Percentiles rank a stretch among this genome's conserved stretches.
phyloP scores from a whole-genome alignment of 2,329 filamentous ascomycete species.

The Xylaria digitata region DNA sequence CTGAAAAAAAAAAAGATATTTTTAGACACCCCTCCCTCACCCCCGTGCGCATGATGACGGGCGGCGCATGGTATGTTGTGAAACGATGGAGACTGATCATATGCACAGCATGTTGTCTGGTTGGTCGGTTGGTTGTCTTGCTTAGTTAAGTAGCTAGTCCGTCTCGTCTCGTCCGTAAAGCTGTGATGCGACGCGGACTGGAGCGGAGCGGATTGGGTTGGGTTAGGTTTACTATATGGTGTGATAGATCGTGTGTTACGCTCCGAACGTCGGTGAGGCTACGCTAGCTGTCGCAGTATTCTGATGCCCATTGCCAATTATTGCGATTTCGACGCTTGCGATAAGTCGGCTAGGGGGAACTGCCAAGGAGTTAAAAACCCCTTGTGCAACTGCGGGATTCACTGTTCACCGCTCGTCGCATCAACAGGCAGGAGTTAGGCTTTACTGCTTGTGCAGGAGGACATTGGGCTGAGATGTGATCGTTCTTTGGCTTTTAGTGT shows the following conservation, averaged over 20 bases:
- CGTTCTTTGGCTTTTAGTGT: not conserved
- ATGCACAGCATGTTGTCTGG: not conserved
- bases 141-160: not conserved
- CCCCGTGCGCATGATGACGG: conserved; percentile 10
- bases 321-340: too few species aligned
- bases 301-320: not conserved
- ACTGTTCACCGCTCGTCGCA: too few species aligned
- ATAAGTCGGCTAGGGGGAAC: too few species aligned
- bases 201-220: too few species aligned
- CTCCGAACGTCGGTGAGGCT: not conserved
- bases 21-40: conserved; percentile 17
- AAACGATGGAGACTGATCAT: conserved; percentile 19
- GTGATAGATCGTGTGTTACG: not conserved
- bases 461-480: not conserved
- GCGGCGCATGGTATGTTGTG: conserved; percentile 22
- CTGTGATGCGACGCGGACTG: not conserved
- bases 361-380: too few species aligned
- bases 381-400: too few species aligned
- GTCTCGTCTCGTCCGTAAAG: not conserved
- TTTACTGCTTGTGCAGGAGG: not conserved
- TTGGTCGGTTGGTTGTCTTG: not conserved
- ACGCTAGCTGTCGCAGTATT: not conserved
- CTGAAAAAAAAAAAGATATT: conserved; percentile 19
- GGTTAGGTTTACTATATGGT: too few species aligned
- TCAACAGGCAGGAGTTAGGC: too few species aligned